Percentiles rank a stretch among this genome's conserved stretches.
These are phyloP conservation scores for Mycena venus DNA, from an alignment of 768 basidiomycete genomes.

Conservation along the genomic window DNA sequence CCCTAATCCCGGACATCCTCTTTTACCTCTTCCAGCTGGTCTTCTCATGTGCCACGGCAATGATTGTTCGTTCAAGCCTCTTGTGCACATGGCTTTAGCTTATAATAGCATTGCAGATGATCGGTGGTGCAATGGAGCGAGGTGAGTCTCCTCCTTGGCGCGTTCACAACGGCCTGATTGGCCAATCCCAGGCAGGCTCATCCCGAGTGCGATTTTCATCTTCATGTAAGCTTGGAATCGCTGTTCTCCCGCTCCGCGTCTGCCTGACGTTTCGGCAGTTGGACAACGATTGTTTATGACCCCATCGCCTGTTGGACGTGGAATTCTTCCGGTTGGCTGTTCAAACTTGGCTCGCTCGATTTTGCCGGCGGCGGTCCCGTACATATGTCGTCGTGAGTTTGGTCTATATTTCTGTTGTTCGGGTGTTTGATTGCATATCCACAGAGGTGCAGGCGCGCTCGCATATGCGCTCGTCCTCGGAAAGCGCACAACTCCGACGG, in stretches of 20 bases:
- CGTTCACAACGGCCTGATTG: neutral
- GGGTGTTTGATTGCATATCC: neutral
- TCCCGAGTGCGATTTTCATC: constrained; percentile 78
- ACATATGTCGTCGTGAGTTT: constrained; percentile 9
- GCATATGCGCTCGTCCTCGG: constrained; percentile 18
- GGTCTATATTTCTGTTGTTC: neutral
- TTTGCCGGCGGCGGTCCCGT: constrained; percentile 16
- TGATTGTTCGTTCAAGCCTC: neutral
- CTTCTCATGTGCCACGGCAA: constrained; percentile 75
- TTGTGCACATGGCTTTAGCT: neutral
- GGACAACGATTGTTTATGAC: constrained; percentile 78
- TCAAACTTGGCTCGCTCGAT: constrained; percentile 15
- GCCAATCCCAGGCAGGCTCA: constrained; percentile 55
- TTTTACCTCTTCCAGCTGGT: constrained; percentile 78
- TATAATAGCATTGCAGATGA: neutral
- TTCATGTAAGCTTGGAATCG: constrained; percentile 53
- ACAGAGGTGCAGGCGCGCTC: constrained; percentile 15
- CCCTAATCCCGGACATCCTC: constrained; percentile 65
- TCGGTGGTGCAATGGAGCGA: constrained; percentile 19
- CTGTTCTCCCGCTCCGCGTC: neutral
- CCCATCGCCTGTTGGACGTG: constrained; percentile 86
- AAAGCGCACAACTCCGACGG: neutral
- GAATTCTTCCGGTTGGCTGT: constrained; percentile 62
- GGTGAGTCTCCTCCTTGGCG: neutral
- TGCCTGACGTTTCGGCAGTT: constrained; percentile 38